Base-by-base conservation (phyloP, 768 basidiomycete species). In the Pisolithus microcarpus region DNA sequence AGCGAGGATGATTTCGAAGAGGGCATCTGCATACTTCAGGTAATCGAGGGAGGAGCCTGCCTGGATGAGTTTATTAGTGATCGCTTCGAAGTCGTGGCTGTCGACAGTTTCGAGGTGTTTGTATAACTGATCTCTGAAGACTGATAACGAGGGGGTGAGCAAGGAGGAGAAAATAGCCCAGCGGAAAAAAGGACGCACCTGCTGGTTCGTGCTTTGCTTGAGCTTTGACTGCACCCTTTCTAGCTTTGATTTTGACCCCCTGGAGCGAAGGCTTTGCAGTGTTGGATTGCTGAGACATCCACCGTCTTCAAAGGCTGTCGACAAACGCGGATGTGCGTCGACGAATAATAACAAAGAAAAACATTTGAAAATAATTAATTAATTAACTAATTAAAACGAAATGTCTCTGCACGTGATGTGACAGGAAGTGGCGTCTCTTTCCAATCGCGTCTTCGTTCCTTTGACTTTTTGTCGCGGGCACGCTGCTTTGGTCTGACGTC, bases 1-100 rank as follows among this genome's bases (percentile, higher is more conserved):
- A 63, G 93, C 87, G 62, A 99, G 81, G 65, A 97, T 79, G 74
- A 96, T 81, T 72, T 99, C 94, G 71, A 96, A 98, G 61, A 98
- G 84, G 50, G 86, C 79, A 61, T 96, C 93, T 71, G 91, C 89
- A 84, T 98, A 97, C 75, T 96, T 96, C 70, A 94, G 83, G 64
- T 83, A 86, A 72, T 99, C 96, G 68, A 99, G 87, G 45, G 89
- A 85, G 23, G 86, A 82, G 39, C 94, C 95, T 51, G 94, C 93
- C 69, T 88, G 86, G 59, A 92, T 79, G 62, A 99, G 82, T 71
- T 91, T 91, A 62, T 82, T 77, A 42, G 84, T 70, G 66, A 87
- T 84, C 11, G 80, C 75, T 58, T 95, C 92, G 67, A 91, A 93
- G 64, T 93, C 91, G 67, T 75, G 78, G 50, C 78, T 76, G 21